Evolutionary conservation across 2,329 filamentous ascomycete species (phyloP).

Genomic region (Ceratocystis smalleyi): DNA sequence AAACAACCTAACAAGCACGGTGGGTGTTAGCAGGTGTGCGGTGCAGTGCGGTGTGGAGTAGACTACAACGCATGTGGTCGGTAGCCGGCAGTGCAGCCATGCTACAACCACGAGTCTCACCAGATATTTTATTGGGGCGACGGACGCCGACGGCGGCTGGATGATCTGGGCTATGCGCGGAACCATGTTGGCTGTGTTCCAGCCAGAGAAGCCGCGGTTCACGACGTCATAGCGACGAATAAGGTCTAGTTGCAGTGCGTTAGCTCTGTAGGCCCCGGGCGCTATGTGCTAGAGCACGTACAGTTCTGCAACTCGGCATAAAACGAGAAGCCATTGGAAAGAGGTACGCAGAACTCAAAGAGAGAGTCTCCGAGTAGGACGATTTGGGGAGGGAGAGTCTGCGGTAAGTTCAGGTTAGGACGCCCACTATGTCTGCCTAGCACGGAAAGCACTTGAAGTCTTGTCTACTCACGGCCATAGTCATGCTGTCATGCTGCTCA

Average conservation of each 20-base stretch:
- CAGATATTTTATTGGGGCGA: conserved; percentile 50
- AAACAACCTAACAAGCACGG: conserved; percentile 41
- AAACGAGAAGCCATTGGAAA: conserved; percentile 56
- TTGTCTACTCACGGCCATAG: neutral
- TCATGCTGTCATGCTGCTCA: too few relatives aligned
- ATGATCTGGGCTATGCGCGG: conserved; percentile 55
- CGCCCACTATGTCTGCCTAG: neutral
- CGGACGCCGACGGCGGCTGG: conserved; percentile 42
- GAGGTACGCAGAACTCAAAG: conserved; percentile 50
- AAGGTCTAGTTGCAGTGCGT: conserved; percentile 39
- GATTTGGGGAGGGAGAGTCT: conserved; percentile 42
- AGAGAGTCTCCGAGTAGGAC: conserved; percentile 86
- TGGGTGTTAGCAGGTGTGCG: neutral
- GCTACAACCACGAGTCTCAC: conserved; percentile 28
- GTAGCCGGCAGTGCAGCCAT: too few relatives aligned
- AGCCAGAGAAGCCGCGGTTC: conserved; percentile 77
- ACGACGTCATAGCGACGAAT: conserved; percentile 68
- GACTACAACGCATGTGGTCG: too few relatives aligned
- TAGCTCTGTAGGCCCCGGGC: neutral
- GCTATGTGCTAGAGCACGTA: conserved; percentile 27
- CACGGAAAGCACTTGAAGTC: neutral
- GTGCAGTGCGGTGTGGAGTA: neutral
- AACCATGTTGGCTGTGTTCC: conserved; percentile 63
- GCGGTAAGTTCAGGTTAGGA: neutral
- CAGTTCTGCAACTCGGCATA: conserved; percentile 54